Evolutionary conservation across 2,329 filamentous ascomycete species (phyloP).

Genomic region (Sarocladiaceae sp.): DNA sequence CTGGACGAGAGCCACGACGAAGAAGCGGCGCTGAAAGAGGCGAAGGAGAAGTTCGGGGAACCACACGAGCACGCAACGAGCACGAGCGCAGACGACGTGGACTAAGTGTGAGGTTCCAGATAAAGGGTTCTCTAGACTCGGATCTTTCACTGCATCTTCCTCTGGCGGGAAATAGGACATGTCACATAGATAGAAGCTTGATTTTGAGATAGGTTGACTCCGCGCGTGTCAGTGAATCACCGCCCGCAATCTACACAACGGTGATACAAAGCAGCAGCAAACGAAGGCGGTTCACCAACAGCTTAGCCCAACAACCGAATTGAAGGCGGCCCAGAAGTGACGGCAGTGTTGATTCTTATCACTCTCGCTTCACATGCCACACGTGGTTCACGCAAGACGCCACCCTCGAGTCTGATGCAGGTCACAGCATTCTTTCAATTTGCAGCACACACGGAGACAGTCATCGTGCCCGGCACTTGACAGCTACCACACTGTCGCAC

Average conservation of each 20-base stretch:
- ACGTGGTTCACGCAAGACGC: too few relatives aligned
- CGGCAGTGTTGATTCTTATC: too few relatives aligned
- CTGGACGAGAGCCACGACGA: constrained; percentile 23
- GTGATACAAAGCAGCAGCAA: neutral
- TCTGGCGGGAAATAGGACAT: neutral
- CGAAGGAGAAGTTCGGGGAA: constrained; percentile 28
- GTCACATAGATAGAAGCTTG: neutral
- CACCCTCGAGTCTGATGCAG: too few relatives aligned
- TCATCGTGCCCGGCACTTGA: constrained; percentile 2
- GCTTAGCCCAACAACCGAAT: neutral
- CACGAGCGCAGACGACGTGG: constrained; percentile 34
- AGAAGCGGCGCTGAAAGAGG: constrained; percentile 30
- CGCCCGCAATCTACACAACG: neutral
- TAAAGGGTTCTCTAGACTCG: too few relatives aligned
- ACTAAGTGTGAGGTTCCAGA: constrained; percentile 28
- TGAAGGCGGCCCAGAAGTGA: neutral
- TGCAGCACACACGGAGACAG: neutral
- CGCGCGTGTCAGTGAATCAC: constrained; percentile 3
- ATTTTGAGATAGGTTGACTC: neutral
- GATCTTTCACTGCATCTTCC: neutral
- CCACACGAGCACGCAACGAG: constrained; percentile 22
- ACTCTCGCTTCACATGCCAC: too few relatives aligned
- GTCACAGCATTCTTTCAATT: too few relatives aligned
- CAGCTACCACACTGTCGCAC: neutral
- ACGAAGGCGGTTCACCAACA: too few relatives aligned